phyloP scores from a whole-genome alignment of 768 basidiomycete genomes.

The Tricholoma saponaceum region DNA sequence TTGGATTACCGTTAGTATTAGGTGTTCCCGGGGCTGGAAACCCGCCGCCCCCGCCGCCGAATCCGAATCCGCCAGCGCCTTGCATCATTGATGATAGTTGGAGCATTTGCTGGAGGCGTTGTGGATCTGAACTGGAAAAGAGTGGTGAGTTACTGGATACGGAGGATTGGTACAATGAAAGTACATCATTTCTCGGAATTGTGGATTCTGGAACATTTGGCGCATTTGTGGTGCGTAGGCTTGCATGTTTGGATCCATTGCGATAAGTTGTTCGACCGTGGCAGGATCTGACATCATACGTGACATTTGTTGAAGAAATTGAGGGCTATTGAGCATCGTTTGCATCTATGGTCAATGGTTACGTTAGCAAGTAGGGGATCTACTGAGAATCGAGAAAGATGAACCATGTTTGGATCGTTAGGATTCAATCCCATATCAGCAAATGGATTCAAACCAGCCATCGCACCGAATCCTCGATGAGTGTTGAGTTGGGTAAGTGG shows the following conservation, averaged over 20 bases:
- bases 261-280: slow-evolving; percentile 84
- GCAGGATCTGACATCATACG: slow-evolving; percentile 82
- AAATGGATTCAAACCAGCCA: slow-evolving; percentile 92
- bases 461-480: slow-evolving; percentile 69
- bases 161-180: slow-evolving; percentile 20
- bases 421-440: slow-evolving; percentile 85
- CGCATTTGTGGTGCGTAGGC: slow-evolving; percentile 79
- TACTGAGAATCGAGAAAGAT: slow-evolving; percentile 19
- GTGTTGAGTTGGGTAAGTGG: slow-evolving; percentile 82
- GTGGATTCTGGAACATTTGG: slow-evolving; percentile 70
- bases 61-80: slow-evolving; percentile 15
- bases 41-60: slow-evolving; percentile 18
- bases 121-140: slow-evolving; percentile 66
- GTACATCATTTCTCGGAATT: slow-evolving; percentile 74
- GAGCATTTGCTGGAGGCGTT: slow-evolving; percentile 69
- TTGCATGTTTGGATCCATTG: slow-evolving; percentile 73
- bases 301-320: slow-evolving; percentile 87
- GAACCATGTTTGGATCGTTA: slow-evolving; percentile 92
- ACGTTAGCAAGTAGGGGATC: slow-evolving; percentile 1
- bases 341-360: slow-evolving; percentile 63
- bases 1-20: slow-evolving; percentile 25
- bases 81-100: slow-evolving; percentile 62
- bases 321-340: slow-evolving; percentile 78
- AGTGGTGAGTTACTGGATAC: not conserved
- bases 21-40: slow-evolving; percentile 67